Evolutionary conservation across 805 yeast species (phyloP).

Genomic region (Kluyveromyces wickerhamii): DNA sequence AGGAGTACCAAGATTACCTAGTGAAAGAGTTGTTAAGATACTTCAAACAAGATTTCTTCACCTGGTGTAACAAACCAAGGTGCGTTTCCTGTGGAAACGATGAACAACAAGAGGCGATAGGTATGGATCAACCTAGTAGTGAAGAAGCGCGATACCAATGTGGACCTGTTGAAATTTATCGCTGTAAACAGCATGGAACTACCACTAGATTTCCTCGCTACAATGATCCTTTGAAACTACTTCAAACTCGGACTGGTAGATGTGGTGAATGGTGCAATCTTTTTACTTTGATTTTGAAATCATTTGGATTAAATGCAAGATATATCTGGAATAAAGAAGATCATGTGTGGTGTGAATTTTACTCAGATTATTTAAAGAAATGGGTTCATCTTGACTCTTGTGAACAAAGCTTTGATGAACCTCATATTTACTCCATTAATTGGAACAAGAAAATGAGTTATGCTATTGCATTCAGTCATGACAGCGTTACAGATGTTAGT

Average conservation of each 20-base stretch:
- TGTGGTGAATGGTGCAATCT: constrained; percentile 97
- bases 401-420: constrained; percentile 79
- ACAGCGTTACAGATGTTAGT: constrained; percentile 64
- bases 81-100: constrained; percentile 46
- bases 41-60: constrained; percentile 74
- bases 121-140: constrained; percentile 36
- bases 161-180: constrained; percentile 52
- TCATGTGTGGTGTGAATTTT: constrained; percentile 95
- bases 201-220: constrained; percentile 65
- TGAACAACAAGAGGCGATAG: constrained; percentile 31
- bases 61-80: constrained; percentile 69
- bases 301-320: constrained; percentile 58
- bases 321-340: constrained; percentile 87
- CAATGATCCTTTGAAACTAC: constrained; percentile 53
- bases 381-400: constrained; percentile 92
- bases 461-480: constrained; percentile 58
- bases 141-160: constrained; percentile 44
- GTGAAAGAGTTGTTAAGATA: constrained; percentile 52
- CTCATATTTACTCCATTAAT: constrained; percentile 64
- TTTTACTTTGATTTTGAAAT: constrained; percentile 59
- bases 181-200: constrained; percentile 44
- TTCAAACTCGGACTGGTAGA: constrained; percentile 62
- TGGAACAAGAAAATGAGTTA: constrained; percentile 96
- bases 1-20: constrained; percentile 45
- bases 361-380: constrained; percentile 45